Percentiles rank a stretch among this genome's conserved stretches.
phyloP scores from a whole-genome alignment of 2,329 filamentous ascomycete genomes.

The Botrytis byssoidea region DNA sequence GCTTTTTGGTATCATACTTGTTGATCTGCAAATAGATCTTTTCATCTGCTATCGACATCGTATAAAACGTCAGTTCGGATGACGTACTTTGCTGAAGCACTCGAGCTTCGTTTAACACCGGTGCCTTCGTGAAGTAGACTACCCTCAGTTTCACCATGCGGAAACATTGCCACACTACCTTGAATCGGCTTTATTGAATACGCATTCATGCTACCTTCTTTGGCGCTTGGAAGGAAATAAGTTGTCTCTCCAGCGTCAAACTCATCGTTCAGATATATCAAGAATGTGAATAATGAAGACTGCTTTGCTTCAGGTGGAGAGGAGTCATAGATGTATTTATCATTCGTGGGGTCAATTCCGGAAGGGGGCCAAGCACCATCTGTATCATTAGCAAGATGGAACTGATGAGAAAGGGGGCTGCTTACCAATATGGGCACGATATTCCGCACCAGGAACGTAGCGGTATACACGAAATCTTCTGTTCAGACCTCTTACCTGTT shows the following conservation, averaged over 20 bases:
- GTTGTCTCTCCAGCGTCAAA: slow-evolving; percentile 71
- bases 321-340: slow-evolving; percentile 61
- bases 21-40: background rate
- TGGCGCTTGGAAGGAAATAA: slow-evolving; percentile 63
- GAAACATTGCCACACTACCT: slow-evolving; percentile 67
- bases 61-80: slow-evolving; percentile 71
- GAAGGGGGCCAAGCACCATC: slow-evolving; percentile 73
- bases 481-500: slow-evolving; percentile 61
- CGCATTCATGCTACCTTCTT: slow-evolving; percentile 66
- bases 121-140: slow-evolving; percentile 69
- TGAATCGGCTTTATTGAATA: slow-evolving; percentile 68
- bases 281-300: slow-evolving; percentile 67
- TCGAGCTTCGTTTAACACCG: slow-evolving; percentile 63
- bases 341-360: slow-evolving; percentile 50
- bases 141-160: slow-evolving; percentile 65
- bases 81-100: slow-evolving; percentile 59
- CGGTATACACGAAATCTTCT: slow-evolving; percentile 69
- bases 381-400: slow-evolving; percentile 21
- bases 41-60: slow-evolving; percentile 47
- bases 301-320: slow-evolving; percentile 59
- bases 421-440: slow-evolving; percentile 61
- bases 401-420: background rate
- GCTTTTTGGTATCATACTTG: slow-evolving; percentile 1
- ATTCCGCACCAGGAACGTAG: slow-evolving; percentile 71
- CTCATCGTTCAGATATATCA: slow-evolving; percentile 69